Evolutionary conservation across 371 early-diverging fungal genomes (phyloP), one percentile per base, ranked within the genome.

Genomic region (Thermomucor indicae-seudaticae): DNA sequence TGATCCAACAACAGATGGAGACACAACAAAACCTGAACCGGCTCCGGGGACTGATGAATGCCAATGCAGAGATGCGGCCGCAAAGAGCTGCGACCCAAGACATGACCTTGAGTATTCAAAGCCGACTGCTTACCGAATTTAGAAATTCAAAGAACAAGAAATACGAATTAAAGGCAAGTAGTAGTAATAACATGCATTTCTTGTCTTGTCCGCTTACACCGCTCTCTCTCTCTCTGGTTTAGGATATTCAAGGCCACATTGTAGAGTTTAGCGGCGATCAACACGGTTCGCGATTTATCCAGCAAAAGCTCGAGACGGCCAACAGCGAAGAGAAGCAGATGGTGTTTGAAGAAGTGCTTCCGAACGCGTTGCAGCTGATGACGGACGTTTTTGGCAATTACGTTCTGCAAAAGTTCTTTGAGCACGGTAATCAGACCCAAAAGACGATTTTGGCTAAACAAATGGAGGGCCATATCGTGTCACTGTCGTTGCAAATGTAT

Each of bases 341-440:
- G 63, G 97, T 99, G 12, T 99, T 99, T 79, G 87, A 93, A 23
- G 96, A 98, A 71, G 92, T 99, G 23, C 72, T 89, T 34, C 95
- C 97, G 32, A 86, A 90, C 53, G 87, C 95, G 0, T 71, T 95
- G 30, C 95, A 96, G 49, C 77, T 99, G 37, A 97, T 95, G 92
- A 94, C 95, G 0, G 99, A 99, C 67, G 97, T 99, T 2, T 99
- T 99, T 88, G 99, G 99, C 41, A 99, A 99, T 79, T 99, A 99
- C 65, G 99, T 99, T 38, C 88, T 99, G 43, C 99, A 99, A 78
- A 99, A 99, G 79, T 95, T 99, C 63, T 97, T 99, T 78, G 97
- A 97, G 70, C 91, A 94, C 61, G 96, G 63, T 20, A 90, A 84
- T 57, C 88, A 83, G 61, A 78, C 81, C 60, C 97, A 97, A 62